These are phyloP conservation scores for Suillus decipiens DNA, from an alignment of 768 basidiomycete genomes.

Conservation along the genomic window DNA sequence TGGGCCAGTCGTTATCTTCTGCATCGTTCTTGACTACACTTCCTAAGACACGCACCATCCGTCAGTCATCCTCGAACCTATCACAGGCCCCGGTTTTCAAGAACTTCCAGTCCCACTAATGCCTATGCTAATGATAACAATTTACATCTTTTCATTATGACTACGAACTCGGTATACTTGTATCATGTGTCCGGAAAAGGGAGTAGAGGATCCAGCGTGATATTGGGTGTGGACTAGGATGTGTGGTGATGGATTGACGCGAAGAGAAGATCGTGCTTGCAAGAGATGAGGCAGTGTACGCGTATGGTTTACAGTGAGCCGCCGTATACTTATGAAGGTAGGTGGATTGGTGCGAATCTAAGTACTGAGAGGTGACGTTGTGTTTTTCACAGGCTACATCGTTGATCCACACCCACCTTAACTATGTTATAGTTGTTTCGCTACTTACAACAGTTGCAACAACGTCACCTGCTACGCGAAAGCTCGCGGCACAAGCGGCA, in stretches of 20 bases:
- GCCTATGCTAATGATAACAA: constrained; percentile 31
- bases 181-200: constrained; percentile 75
- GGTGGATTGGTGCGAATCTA: constrained; percentile 12
- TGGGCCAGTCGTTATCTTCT: constrained; percentile 85
- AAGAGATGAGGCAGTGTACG: constrained; percentile 88
- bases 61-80: constrained; percentile 87
- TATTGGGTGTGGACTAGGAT: constrained; percentile 81
- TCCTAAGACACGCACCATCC: constrained; percentile 82
- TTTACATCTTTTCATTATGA: constrained; percentile 84
- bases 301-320: constrained; percentile 82
- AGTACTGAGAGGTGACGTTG: not conserved
- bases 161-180: constrained; percentile 76
- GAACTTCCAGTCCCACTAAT: constrained; percentile 39
- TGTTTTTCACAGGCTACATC: constrained; percentile 40
- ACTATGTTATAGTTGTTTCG: constrained; percentile 88
- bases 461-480: constrained; percentile 52
- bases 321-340: constrained; percentile 92
- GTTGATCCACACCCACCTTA: constrained; percentile 70
- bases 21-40: constrained; percentile 65
- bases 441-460: constrained; percentile 76
- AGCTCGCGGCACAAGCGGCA: constrained; percentile 23
- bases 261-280: constrained; percentile 79
- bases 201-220: constrained; percentile 70
- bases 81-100: constrained; percentile 92
- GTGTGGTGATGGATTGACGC: constrained; percentile 78